Percentiles rank a stretch among this genome's conserved stretches.
phyloP scores from a whole-genome alignment of 2,329 filamentous ascomycete species.

The Uncinocarpus reesii region DNA sequence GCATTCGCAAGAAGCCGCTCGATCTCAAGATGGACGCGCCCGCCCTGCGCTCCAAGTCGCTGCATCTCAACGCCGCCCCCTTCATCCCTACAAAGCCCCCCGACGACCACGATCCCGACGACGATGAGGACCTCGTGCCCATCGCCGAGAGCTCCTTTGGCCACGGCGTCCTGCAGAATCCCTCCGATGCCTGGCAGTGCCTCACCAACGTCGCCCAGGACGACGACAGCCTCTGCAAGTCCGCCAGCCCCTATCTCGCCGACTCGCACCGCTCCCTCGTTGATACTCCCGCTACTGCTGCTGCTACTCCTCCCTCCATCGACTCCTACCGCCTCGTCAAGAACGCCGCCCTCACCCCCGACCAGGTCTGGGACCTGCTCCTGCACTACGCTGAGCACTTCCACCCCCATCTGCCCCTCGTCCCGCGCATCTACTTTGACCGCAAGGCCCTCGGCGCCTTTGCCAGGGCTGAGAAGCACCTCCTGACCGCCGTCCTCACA shows the following conservation, averaged over 20 bases:
- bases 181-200: conserved; percentile 42
- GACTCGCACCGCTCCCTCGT: no score
- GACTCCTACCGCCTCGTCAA: conserved; percentile 36
- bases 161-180: conserved; percentile 36
- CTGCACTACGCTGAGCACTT: conserved; percentile 54
- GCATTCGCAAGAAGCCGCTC: conserved; percentile 43
- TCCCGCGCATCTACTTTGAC: conserved; percentile 51
- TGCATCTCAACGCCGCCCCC: conserved; percentile 21
- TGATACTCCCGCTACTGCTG: no score
- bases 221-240: conserved; percentile 20
- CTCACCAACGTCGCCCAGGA: conserved; percentile 36
- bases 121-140: conserved; percentile 29
- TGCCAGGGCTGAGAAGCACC: conserved; percentile 52
- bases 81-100: conserved; percentile 20
- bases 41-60: conserved; percentile 24
- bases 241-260: conserved; percentile 19
- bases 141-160: conserved; percentile 30
- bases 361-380: conserved; percentile 44
- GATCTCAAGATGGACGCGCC: conserved; percentile 9
- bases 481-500: conserved; percentile 59
- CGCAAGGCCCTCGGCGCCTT: conserved; percentile 45
- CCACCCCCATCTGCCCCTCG: conserved; percentile 60
- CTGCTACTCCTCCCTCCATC: conserved; percentile 23
- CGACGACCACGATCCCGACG: conserved; percentile 11
- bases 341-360: conserved; percentile 38